Percentiles rank a stretch among this genome's conserved stretches.
phyloP scores from a whole-genome alignment of 1,284 basidiomycete genomes.

The Volvariella surrecta region DNA sequence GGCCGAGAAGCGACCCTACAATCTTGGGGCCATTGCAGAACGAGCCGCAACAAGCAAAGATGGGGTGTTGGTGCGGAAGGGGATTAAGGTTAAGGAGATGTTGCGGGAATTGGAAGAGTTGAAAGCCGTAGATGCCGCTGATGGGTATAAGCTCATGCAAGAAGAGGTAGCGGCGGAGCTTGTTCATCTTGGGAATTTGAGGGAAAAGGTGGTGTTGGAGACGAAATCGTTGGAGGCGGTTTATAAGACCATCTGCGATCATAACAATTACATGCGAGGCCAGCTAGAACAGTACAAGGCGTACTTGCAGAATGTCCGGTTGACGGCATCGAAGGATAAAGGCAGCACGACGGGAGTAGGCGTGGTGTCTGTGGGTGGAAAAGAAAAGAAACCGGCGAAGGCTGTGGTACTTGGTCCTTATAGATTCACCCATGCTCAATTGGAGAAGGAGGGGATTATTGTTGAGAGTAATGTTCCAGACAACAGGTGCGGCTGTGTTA shows the following conservation, averaged over 20 bases:
- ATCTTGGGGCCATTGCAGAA: constrained; percentile 87
- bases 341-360: constrained; percentile 82
- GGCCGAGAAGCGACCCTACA: constrained; percentile 81
- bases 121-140: constrained; percentile 75
- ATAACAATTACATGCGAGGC: constrained; percentile 93
- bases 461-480: constrained; percentile 98
- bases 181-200: constrained; percentile 90
- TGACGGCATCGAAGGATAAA: constrained; percentile 84
- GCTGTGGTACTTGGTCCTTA: constrained; percentile 90
- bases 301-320: constrained; percentile 94
- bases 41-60: constrained; percentile 96
- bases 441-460: constrained; percentile 99
- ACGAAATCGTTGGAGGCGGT: constrained; percentile 90
- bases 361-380: constrained; percentile 92
- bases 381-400: constrained; percentile 90
- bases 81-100: constrained; percentile 99
- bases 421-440: constrained; percentile 93
- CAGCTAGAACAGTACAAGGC: constrained; percentile 99
- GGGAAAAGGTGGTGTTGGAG: constrained; percentile 93
- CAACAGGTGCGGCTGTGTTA: constrained; percentile 64
- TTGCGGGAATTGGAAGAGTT: constrained; percentile 91
- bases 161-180: constrained; percentile 96
- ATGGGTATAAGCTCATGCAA: constrained; percentile 91
- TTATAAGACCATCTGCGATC: constrained; percentile 98
- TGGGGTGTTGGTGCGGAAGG: constrained; percentile 87